Conservation (phyloP, 768 basidiomycete genomes). For the Lentinula sp. region DNA sequence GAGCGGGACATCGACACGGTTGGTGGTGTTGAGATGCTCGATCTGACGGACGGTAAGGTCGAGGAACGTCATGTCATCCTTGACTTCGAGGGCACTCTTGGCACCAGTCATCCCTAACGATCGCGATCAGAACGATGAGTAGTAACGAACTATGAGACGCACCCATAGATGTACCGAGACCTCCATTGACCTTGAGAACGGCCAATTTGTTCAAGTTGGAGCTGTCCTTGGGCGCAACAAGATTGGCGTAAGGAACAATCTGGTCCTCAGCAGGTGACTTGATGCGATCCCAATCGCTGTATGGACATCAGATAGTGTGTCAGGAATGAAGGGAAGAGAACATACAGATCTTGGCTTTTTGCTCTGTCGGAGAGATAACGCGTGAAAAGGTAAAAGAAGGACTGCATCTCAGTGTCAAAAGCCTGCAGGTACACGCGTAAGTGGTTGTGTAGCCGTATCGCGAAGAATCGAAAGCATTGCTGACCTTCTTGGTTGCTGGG, state of each 20-base stretch:
- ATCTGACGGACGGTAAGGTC: slow-evolving; percentile 93
- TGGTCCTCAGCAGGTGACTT: slow-evolving; percentile 81
- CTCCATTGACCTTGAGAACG: slow-evolving; percentile 93
- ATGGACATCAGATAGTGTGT: slow-evolving; percentile 6
- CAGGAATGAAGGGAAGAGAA: slow-evolving; percentile 8
- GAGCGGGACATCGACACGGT: slow-evolving; percentile 88
- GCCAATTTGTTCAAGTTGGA: slow-evolving; percentile 86
- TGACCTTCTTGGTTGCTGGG: slow-evolving; percentile 74
- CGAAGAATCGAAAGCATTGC: slow-evolving; percentile 7
- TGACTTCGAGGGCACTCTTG: slow-evolving; percentile 92
- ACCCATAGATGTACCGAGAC: slow-evolving; percentile 89
- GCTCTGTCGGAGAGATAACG: slow-evolving; percentile 89
- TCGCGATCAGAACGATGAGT: slow-evolving; percentile 4
- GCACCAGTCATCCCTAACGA: slow-evolving; percentile 73
- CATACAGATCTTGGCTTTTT: slow-evolving; percentile 81
- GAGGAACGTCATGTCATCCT: slow-evolving; percentile 97
- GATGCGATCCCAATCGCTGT: slow-evolving; percentile 85
- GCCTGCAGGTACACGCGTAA: slow-evolving; percentile 38
- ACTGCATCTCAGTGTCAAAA: slow-evolving; percentile 94
- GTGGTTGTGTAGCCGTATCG: slow-evolving; percentile 14
- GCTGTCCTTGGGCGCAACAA: slow-evolving; percentile 52
- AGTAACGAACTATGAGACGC: slow-evolving; percentile 15
- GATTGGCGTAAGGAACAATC: slow-evolving; percentile 75
- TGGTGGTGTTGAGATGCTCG: slow-evolving; percentile 86
- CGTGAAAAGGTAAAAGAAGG: slow-evolving; percentile 94